Conservation (phyloP, 305 asterid species). For the Solanum aculeatissimum region DNA sequence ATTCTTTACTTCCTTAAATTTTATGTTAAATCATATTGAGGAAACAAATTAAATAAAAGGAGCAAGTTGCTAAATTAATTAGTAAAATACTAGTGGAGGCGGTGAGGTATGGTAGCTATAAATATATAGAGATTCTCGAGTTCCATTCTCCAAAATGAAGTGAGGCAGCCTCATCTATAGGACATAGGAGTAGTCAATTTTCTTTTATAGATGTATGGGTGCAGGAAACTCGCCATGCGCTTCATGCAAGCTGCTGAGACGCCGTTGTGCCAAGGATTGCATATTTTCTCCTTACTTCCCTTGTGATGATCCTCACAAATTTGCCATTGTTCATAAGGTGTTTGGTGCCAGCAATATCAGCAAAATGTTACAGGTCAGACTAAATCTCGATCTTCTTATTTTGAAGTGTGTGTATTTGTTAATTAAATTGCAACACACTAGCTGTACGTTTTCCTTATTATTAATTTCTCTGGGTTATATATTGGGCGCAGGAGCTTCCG, state of each 20-base stretch:
- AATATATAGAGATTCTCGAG: not conserved
- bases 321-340: constrained; percentile 73
- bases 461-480: too few relatives aligned
- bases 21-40: not conserved
- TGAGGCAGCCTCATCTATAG: not conserved
- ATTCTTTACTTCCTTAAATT: not conserved
- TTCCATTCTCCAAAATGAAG: not conserved
- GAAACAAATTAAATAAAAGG: not conserved
- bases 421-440: too few relatives aligned
- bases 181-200: not conserved
- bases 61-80: not conserved
- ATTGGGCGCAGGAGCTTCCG: constrained; percentile 4
- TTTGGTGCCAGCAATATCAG: constrained; percentile 74
- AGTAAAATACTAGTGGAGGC: not conserved
- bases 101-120: not conserved
- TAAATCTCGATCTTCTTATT: too few relatives aligned
- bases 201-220: constrained; percentile 9
- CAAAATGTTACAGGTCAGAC: constrained; percentile 56
- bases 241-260: constrained; percentile 69
- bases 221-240: constrained; percentile 54
- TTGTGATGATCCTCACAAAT: constrained; percentile 59
- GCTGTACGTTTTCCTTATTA: too few relatives aligned
- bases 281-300: constrained; percentile 66
- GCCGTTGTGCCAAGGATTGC: constrained; percentile 71
- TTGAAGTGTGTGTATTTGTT: too few relatives aligned